A percentile compares a stretch with the other conserved stretches of the same genome.
These are phyloP conservation scores for Umbilicus rupestris DNA, from an alignment of 164 flowering plant species.

Conservation along the genomic window DNA sequence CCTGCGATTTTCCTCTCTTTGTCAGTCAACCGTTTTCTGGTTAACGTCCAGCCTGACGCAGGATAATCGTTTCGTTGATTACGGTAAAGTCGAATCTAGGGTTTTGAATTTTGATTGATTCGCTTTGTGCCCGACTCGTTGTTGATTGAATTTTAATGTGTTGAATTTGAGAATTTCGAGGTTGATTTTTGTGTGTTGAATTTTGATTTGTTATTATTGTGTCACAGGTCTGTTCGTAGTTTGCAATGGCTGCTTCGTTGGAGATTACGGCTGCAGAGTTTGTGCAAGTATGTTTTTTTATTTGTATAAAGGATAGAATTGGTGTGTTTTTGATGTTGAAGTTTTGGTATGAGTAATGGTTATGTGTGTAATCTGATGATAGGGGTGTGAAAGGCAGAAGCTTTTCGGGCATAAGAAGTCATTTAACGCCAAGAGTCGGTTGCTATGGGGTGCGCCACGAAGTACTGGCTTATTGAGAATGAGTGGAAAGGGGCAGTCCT, in stretches of 20 bases:
- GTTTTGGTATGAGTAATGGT: neutral
- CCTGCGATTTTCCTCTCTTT: too few relatives aligned
- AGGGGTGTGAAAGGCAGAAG: neutral
- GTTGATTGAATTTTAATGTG: too few relatives aligned
- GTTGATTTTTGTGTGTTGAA: neutral
- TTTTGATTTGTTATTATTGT: neutral
- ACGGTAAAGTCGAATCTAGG: too few relatives aligned
- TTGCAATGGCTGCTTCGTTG: constrained; percentile 23
- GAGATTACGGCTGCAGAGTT: constrained; percentile 32
- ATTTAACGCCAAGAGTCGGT: neutral
- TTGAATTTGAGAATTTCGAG: neutral
- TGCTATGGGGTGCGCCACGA: neutral
- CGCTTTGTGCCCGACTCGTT: too few relatives aligned
- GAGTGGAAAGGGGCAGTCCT: neutral
- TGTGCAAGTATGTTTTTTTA: constrained; percentile 23
- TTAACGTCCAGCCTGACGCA: too few relatives aligned
- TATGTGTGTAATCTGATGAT: neutral
- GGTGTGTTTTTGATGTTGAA: neutral
- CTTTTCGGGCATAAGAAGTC: neutral
- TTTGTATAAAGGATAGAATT: neutral
- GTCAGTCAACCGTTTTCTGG: too few relatives aligned
- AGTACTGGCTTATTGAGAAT: neutral
- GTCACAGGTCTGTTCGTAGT: neutral
- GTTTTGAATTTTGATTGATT: too few relatives aligned
- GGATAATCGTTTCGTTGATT: too few relatives aligned